Conservation (phyloP, 805 yeast species). For the Barnettozyma salicaria region DNA sequence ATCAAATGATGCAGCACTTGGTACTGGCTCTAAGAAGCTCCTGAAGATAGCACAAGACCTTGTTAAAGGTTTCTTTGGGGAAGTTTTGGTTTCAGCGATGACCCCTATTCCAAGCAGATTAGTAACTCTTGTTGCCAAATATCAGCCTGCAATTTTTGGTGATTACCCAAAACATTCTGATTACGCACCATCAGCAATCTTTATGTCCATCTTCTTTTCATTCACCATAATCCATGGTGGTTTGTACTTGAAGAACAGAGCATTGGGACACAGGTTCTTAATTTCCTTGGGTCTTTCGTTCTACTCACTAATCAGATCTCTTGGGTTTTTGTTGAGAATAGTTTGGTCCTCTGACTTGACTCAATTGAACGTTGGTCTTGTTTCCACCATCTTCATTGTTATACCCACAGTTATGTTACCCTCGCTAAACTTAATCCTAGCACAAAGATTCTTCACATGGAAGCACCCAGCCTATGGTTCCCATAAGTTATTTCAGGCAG, state of each 20-base stretch:
- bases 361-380: constrained; percentile 43
- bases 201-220: constrained; percentile 47
- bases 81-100: not conserved
- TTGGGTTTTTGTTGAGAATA: constrained; percentile 56
- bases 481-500: constrained; percentile 39
- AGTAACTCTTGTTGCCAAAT: constrained; percentile 15
- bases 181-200: constrained; percentile 54
- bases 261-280: constrained; percentile 56
- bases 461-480: constrained; percentile 68
- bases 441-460: constrained; percentile 74
- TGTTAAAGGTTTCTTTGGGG: constrained; percentile 19
- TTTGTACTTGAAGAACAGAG: constrained; percentile 42
- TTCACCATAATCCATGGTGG: constrained; percentile 39
- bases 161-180: constrained; percentile 50
- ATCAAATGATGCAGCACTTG: constrained; percentile 24
- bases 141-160: constrained; percentile 54
- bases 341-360: constrained; percentile 51
- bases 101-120: constrained; percentile 18
- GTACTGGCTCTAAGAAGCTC: constrained; percentile 24
- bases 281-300: constrained; percentile 47
- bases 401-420: constrained; percentile 55
- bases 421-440: constrained; percentile 55
- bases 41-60: constrained; percentile 15
- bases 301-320: constrained; percentile 46
- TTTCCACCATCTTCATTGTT: constrained; percentile 50